Evolutionary conservation across 371 early-diverging fungal species (phyloP).

Genomic region (Umbelopsis sp.): DNA sequence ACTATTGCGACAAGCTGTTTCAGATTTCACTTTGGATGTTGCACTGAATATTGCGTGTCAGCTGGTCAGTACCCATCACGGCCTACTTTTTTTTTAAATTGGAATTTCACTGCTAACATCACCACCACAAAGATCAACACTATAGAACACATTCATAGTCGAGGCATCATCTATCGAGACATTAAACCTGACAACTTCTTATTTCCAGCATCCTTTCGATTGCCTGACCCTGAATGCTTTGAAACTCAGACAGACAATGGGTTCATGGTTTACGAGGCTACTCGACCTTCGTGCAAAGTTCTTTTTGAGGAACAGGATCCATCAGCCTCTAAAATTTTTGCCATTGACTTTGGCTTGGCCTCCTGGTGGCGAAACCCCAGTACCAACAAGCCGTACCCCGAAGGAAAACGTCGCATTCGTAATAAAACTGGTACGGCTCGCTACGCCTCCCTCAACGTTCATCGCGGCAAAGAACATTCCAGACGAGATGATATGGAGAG

Average conservation of each 20-base stretch:
- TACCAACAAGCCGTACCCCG: slow-evolving; percentile 50
- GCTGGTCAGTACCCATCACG: slow-evolving; percentile 44
- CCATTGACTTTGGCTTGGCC: slow-evolving; percentile 64
- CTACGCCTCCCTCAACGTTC: slow-evolving; percentile 66
- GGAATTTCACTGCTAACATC: background rate
- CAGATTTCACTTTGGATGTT: slow-evolving; percentile 48
- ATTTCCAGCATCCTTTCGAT: slow-evolving; percentile 38
- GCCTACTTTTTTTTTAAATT: background rate
- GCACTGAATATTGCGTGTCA: slow-evolving; percentile 60
- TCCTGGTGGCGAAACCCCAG: slow-evolving; percentile 54
- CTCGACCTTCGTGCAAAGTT: slow-evolving; percentile 20
- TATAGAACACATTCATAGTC: slow-evolving; percentile 89
- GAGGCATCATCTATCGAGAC: slow-evolving; percentile 93
- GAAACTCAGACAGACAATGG: slow-evolving; percentile 12
- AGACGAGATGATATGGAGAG: slow-evolving; percentile 69
- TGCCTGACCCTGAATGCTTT: slow-evolving; percentile 25
- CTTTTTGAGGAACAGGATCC: slow-evolving; percentile 32
- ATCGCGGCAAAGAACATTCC: slow-evolving; percentile 59
- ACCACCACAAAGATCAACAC: slow-evolving; percentile 61
- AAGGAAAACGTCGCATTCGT: slow-evolving; percentile 44
- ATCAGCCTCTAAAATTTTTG: slow-evolving; percentile 34
- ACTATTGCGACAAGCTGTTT: slow-evolving; percentile 68
- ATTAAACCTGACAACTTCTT: slow-evolving; percentile 98
- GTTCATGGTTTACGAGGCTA: slow-evolving; percentile 13
- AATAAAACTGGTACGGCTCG: slow-evolving; percentile 69